phyloP scores from a whole-genome alignment of 306 rosid genomes.

The Cucurbita ficifolia region DNA sequence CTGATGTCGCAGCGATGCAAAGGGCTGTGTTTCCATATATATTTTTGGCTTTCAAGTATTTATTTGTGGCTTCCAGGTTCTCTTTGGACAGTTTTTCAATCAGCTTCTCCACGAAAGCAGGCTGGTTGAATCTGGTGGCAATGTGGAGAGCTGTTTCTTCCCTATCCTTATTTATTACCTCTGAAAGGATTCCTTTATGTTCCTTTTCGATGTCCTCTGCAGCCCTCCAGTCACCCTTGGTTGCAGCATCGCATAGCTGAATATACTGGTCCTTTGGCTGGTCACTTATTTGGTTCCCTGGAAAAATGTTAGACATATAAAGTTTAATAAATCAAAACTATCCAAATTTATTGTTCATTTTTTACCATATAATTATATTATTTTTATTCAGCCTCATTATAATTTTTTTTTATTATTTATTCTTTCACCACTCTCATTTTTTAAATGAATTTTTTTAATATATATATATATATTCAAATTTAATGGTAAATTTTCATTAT shows the following conservation, averaged over 20 bases:
- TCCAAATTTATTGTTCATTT: too few relatives aligned
- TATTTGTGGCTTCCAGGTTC: too few relatives aligned
- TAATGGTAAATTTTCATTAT: too few relatives aligned
- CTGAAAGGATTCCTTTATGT: neutral
- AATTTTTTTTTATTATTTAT: too few relatives aligned
- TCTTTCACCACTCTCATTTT: too few relatives aligned
- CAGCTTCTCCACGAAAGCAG: neutral
- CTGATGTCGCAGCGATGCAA: neutral
- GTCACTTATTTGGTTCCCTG: neutral
- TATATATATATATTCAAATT: too few relatives aligned
- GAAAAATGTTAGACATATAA: too few relatives aligned
- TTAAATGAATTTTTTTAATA: too few relatives aligned
- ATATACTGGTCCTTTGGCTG: neutral
- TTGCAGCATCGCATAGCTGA: neutral
- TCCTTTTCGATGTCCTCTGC: neutral
- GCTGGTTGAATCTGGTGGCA: neutral
- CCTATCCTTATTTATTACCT: neutral
- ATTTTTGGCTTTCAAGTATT: neutral
- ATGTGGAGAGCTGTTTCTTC: neutral
- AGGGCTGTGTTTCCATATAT: neutral
- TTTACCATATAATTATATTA: too few relatives aligned
- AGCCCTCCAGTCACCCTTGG: neutral
- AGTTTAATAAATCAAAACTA: too few relatives aligned
- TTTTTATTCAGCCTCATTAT: too few relatives aligned
- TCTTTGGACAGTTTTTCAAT: neutral